Evolutionary conservation across 169 alveolate species (phyloP), one percentile per base, ranked within the genome.

Genomic region (Babesia divergens): DNA sequence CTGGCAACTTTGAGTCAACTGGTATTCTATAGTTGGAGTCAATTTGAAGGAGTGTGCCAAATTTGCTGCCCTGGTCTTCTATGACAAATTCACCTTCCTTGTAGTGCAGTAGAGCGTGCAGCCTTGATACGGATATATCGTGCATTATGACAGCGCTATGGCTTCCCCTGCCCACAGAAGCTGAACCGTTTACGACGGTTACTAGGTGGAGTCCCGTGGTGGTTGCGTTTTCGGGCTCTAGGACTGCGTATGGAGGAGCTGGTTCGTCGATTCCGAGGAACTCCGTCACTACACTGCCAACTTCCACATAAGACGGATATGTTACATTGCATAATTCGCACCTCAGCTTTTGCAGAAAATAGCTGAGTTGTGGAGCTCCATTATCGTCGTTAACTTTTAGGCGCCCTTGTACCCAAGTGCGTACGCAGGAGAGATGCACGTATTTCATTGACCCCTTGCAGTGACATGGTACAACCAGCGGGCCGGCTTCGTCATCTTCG

Each of bases 401-500:
- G 56, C 93, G 71, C 37, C 94, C 94, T 52, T 91, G 92, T 62
- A 97, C 82, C 98, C 98, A 95, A 46, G 94, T 90, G 43, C 97
- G 72, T 51, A 97, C 86, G 68, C 99, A 97, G 22, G 88, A 84
- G 60, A 95, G 88, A 77, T 97, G 99, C 6, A 95, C 96, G 76
- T 87, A 94, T 60, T 92, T 91, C 96, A 95, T 91, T 13, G 98
- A 92, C 2, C 99, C 99, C 65, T 90, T 89, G 76, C 99, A 98
- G 49, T 91, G 92, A 65, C 99, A 98, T 2, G 99, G 98, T 11
- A 95, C 84, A 47, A 98, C 89, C 70, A 96, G 94, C 16, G 99
- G 99, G 14, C 91, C 92, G 20, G 90, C 90, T 6, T 71, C 82
- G 26, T 84, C 91, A 9, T 87, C 94, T 51, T 86, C 91, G 62